phyloP scores from a whole-genome alignment of 176 grass and related monocot genomes.

The Eremochloa ophiuroides region DNA sequence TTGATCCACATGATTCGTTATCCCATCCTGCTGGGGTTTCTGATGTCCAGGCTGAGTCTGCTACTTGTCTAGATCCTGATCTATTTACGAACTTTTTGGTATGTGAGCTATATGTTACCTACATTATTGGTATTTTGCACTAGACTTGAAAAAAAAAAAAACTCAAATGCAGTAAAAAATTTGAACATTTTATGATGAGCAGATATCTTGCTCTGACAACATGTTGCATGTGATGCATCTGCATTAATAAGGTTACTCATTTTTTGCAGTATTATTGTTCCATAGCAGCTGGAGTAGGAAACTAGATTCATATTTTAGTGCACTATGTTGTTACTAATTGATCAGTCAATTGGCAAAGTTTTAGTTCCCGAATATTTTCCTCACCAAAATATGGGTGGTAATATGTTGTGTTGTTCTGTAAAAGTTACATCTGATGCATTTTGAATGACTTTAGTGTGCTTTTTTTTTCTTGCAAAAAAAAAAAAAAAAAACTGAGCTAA shows the following conservation, averaged over 20 bases:
- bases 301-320: neutral
- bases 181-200: neutral
- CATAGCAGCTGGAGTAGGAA: constrained; percentile 4
- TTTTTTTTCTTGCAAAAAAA: neutral
- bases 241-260: neutral
- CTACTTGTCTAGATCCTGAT: constrained; percentile 86
- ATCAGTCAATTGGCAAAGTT: neutral
- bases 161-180: neutral
- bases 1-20: constrained; percentile 92
- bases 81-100: constrained; percentile 93
- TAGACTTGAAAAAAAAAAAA: neutral
- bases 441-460: neutral
- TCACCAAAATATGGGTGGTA: neutral
- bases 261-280: neutral
- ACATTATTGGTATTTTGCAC: neutral
- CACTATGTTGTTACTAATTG: constrained; percentile 1
- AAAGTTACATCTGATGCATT: neutral
- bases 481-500: neutral
- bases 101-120: constrained; percentile 32
- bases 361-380: neutral
- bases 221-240: constrained; percentile 3
- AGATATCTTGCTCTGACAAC: neutral
- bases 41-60: constrained; percentile 75
- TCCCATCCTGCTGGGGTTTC: constrained; percentile 94
- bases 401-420: constrained; percentile 6